Evolutionary conservation across 106 monocot genomes (phyloP).

Genomic region (Dactylorhiza incarnata): DNA sequence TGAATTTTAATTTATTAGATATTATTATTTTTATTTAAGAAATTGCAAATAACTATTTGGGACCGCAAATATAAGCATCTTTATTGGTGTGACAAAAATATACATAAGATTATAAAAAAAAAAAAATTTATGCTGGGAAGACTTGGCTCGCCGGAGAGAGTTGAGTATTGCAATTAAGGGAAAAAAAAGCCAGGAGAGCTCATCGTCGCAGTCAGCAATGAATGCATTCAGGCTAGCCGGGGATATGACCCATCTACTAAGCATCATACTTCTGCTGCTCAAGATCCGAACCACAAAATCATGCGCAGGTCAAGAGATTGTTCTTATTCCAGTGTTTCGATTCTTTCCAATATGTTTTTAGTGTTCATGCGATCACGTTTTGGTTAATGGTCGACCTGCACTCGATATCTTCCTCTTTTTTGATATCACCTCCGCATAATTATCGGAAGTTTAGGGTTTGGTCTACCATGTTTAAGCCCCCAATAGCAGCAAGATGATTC

Average conservation of each 20-base stretch:
- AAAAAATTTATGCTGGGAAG: no score
- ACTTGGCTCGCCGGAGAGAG: no score
- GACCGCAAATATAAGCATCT: no score
- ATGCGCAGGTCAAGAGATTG: constrained; percentile 24
- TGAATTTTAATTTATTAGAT: no score
- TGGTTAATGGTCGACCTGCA: not conserved
- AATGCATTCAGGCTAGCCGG: constrained; percentile 40
- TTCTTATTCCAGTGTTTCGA: not conserved
- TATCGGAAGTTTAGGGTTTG: not conserved
- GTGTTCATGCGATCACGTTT: not conserved
- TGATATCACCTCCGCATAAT: not conserved
- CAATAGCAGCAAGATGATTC: not conserved
- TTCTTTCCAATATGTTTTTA: not conserved
- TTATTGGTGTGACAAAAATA: no score
- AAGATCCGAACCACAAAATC: constrained; percentile 47
- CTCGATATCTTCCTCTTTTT: not conserved
- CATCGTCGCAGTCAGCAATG: constrained; percentile 16
- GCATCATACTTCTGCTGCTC: constrained; percentile 36
- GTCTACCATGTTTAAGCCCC: not conserved
- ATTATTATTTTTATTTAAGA: no score
- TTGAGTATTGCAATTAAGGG: not conserved
- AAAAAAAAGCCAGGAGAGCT: not conserved
- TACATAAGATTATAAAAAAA: no score
- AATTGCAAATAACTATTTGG: no score
- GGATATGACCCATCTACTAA: constrained; percentile 50